A percentile compares a stretch with the other conserved stretches of the same genome.
These are phyloP conservation scores for Ramularia endophylla DNA, from an alignment of 2,329 filamentous ascomycete genomes.

Conservation along the genomic window DNA sequence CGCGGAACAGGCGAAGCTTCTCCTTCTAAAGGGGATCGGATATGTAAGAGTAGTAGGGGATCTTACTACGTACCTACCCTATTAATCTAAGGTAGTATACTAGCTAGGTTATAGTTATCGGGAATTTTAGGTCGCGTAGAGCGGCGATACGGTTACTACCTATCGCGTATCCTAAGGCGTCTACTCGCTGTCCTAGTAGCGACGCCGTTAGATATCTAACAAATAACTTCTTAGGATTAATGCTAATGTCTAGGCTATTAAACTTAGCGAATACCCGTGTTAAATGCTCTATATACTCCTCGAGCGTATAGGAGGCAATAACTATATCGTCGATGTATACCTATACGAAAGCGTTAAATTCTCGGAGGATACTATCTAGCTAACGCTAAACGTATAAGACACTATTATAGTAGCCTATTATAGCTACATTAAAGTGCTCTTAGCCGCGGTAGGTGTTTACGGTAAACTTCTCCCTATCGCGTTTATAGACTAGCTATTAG, in stretches of 20 bases:
- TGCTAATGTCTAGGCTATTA: not conserved
- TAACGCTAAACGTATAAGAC: not conserved
- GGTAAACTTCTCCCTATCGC: conserved; percentile 3
- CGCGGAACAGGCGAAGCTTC: not conserved
- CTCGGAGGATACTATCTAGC: not conserved
- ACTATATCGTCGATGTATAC: conserved; percentile 2
- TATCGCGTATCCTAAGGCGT: too few relatives aligned
- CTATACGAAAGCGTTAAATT: not conserved
- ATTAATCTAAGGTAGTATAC: not conserved
- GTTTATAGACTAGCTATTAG: not conserved
- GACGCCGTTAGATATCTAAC: not conserved
- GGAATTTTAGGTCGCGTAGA: not conserved
- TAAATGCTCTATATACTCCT: not conserved
- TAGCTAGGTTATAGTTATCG: not conserved
- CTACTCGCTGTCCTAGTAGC: not conserved
- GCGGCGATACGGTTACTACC: not conserved
- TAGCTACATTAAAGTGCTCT: conserved; percentile 2
- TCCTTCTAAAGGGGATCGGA: not conserved
- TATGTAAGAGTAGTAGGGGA: not conserved
- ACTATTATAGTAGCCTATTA: conserved; percentile 3
- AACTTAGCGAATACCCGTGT: not conserved
- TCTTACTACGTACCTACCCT: not conserved
- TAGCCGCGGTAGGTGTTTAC: conserved; percentile 2
- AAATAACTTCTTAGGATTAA: not conserved
- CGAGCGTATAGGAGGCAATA: not conserved